Evolutionary conservation across 2,329 filamentous ascomycete genomes (phyloP).

Genomic region (Exophiala lecanii-corni): DNA sequence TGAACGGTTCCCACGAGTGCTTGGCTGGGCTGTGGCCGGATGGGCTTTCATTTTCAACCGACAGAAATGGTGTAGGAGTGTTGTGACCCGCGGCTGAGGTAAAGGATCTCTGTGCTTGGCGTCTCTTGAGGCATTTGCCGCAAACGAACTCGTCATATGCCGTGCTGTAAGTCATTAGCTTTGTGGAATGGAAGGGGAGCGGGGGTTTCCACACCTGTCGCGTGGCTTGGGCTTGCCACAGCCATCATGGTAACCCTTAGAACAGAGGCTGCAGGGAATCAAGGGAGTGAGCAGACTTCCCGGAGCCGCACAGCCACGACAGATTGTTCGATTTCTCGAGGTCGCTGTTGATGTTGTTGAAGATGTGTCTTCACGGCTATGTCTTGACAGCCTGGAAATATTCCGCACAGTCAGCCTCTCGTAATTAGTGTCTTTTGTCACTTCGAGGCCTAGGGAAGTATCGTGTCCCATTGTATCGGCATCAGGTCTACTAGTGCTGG

Average conservation of each 20-base stretch:
- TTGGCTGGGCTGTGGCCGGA: too few species aligned
- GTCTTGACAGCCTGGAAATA: neutral
- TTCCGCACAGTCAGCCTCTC: neutral
- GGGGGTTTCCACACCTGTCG: conserved; percentile 12
- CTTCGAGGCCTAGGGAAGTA: too few species aligned
- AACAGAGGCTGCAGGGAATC: conserved; percentile 15
- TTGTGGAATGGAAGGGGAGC: neutral
- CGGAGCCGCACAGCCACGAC: conserved; percentile 16
- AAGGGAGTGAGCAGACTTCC: conserved; percentile 13
- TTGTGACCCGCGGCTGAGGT: too few species aligned
- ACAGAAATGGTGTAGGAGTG: too few species aligned
- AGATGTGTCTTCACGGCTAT: conserved; percentile 8
- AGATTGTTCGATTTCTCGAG: conserved; percentile 9
- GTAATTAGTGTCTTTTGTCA: neutral
- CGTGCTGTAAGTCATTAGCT: conserved; percentile 8
- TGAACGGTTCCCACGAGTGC: too few species aligned
- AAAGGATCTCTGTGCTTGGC: neutral
- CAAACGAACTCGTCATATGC: conserved; percentile 18
- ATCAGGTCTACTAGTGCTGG: too few species aligned
- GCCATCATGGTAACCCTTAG: conserved; percentile 15
- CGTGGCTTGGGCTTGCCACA: conserved; percentile 21
- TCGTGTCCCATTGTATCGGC: too few species aligned
- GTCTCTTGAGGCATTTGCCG: conserved; percentile 13
- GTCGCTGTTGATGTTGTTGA: conserved; percentile 11
- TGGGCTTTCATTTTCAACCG: too few species aligned